These are phyloP conservation scores for Mariannaea sp. DNA, from an alignment of 2,329 filamentous ascomycete genomes.

Conservation along the genomic window DNA sequence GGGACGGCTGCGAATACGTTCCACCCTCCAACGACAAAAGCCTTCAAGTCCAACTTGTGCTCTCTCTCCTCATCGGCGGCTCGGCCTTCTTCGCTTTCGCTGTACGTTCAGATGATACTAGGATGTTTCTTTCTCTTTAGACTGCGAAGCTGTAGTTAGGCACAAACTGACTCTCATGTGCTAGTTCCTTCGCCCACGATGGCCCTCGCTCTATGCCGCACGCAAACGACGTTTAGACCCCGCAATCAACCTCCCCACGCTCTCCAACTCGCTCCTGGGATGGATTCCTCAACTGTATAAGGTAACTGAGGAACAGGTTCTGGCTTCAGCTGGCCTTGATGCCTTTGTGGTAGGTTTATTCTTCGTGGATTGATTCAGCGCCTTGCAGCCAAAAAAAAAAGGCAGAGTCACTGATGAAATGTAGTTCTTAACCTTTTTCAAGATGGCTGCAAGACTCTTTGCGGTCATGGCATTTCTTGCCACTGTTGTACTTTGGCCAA, in stretches of 20 bases:
- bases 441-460: slow-evolving; percentile 88
- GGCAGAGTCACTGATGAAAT: slow-evolving; percentile 23
- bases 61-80: slow-evolving; percentile 73
- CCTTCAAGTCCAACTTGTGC: slow-evolving; percentile 67
- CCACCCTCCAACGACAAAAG: slow-evolving; percentile 46
- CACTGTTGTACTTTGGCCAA: slow-evolving; percentile 78
- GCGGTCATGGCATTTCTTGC: slow-evolving; percentile 81
- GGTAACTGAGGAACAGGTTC: slow-evolving; percentile 86
- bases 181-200: slow-evolving; percentile 84
- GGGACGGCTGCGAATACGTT: slow-evolving; percentile 36
- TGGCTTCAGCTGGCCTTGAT: slow-evolving; percentile 89
- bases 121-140: neutral
- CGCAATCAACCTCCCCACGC: slow-evolving; percentile 67
- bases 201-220: slow-evolving; percentile 88
- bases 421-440: slow-evolving; percentile 91
- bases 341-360: slow-evolving; percentile 76
- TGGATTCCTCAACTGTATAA: slow-evolving; percentile 88
- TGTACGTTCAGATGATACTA: slow-evolving; percentile 50
- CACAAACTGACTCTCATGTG: neutral
- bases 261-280: slow-evolving; percentile 85
- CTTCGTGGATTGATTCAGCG: neutral
- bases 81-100: slow-evolving; percentile 78
- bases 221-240: slow-evolving; percentile 75
- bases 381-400: neutral
- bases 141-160: neutral